phyloP scores from a whole-genome alignment of 2,329 filamentous ascomycete species.

The Penicillium corylophilum region DNA sequence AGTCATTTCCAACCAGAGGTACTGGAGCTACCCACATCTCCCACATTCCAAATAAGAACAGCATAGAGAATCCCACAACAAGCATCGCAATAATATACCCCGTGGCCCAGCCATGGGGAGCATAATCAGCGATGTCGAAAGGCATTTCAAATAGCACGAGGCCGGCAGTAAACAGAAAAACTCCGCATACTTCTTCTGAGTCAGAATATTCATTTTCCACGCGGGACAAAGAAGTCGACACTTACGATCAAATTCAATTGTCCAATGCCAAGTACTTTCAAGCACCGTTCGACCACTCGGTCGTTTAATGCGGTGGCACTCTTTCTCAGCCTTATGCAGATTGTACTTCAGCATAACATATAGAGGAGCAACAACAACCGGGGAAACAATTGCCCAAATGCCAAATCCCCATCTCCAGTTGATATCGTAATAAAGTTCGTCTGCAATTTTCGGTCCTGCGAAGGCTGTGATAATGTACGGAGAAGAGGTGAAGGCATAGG shows the following conservation, averaged over 20 bases:
- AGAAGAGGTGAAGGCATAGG: conserved; percentile 60
- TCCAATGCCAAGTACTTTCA: conserved; percentile 53
- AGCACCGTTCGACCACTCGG: conserved; percentile 45
- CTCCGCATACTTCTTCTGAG: conserved; percentile 54
- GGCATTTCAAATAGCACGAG: conserved; percentile 55
- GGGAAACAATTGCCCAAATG: conserved; percentile 60
- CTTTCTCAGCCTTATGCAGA: conserved; percentile 55
- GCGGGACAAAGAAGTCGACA: background rate
- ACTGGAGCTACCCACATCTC: conserved; percentile 52
- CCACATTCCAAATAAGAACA: conserved; percentile 55
- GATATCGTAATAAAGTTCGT: conserved; percentile 50
- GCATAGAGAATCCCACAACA: conserved; percentile 54
- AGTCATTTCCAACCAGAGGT: conserved; percentile 52
- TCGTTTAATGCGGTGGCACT: conserved; percentile 48
- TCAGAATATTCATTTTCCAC: background rate
- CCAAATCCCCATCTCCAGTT: conserved; percentile 65
- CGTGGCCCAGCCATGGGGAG: conserved; percentile 43
- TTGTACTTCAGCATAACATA: conserved; percentile 56
- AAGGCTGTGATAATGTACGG: conserved; percentile 65
- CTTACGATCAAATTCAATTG: conserved; percentile 60
- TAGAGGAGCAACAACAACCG: conserved; percentile 57
- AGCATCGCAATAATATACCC: conserved; percentile 52
- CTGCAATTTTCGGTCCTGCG: conserved; percentile 54
- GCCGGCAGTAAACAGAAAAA: conserved; percentile 60
- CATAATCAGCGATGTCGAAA: conserved; percentile 46